phyloP scores from a whole-genome alignment of 2,329 filamentous ascomycete genomes.

The Alternaria viburni region DNA sequence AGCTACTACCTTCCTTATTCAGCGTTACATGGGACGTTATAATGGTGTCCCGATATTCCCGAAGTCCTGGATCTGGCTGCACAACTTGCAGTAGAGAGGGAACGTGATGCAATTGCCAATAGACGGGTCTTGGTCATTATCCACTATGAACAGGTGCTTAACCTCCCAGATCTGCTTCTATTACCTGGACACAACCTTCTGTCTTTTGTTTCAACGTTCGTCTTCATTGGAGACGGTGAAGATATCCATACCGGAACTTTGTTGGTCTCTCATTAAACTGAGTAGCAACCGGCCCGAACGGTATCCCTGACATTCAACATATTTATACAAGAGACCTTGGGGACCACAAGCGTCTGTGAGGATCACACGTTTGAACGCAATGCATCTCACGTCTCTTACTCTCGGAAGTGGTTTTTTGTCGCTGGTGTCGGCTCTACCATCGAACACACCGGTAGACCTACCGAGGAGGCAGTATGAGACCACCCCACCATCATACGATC shows the following conservation, averaged over 20 bases:
- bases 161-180: neutral
- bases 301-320: neutral
- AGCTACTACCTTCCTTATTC: neutral
- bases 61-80: neutral
- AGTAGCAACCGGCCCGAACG: neutral
- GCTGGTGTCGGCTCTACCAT: constrained; percentile 20
- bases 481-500: constrained; percentile 9
- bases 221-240: neutral
- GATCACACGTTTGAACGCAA: neutral
- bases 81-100: neutral
- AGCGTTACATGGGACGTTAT: neutral
- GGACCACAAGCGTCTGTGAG: neutral
- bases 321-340: neutral
- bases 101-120: neutral
- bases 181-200: neutral
- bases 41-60: neutral
- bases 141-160: neutral
- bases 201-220: neutral
- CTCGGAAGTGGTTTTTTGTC: constrained; percentile 1
- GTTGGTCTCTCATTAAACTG: neutral
- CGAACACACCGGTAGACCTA: constrained; percentile 12
- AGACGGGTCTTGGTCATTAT: neutral
- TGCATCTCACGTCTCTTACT: neutral
- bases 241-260: neutral
- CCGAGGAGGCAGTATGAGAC: constrained; percentile 18